Conservation (phyloP, 805 yeast genomes). For the Yamadazyma philogaea region DNA sequence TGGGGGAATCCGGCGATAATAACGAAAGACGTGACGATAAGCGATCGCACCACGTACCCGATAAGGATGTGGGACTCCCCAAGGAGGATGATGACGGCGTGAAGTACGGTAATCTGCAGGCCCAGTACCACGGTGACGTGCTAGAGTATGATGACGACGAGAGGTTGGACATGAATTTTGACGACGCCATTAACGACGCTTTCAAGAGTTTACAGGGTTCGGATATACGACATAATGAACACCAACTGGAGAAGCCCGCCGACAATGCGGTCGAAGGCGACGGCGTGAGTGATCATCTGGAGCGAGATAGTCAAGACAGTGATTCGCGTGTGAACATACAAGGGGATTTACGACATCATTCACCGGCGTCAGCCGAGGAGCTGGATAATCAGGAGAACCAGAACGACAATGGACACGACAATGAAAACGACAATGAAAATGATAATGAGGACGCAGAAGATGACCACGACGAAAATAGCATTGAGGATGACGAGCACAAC, state of each 20-base stretch:
- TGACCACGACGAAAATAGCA: background rate
- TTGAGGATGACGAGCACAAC: background rate
- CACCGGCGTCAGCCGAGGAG: background rate
- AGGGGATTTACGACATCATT: background rate
- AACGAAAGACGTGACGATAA: constrained; percentile 1
- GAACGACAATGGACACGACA: background rate
- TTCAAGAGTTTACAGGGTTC: constrained; percentile 17
- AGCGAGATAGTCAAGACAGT: too few species aligned
- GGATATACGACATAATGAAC: constrained; percentile 1
- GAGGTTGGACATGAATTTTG: constrained; percentile 18
- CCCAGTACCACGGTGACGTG: constrained; percentile 11
- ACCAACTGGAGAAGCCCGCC: background rate
- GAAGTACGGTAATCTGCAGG: too few species aligned
- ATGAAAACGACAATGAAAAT: background rate
- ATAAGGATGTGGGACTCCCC: constrained; percentile 8
- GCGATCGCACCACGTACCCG: background rate
- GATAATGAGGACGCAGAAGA: background rate
- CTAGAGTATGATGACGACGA: constrained; percentile 2
- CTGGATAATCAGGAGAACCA: background rate
- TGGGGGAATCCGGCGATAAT: background rate
- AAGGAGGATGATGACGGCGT: too few species aligned
- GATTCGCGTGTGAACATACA: background rate
- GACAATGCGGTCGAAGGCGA: background rate
- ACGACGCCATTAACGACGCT: constrained; percentile 29
- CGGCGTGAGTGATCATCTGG: background rate